Percentiles rank a stretch among this genome's conserved stretches.
These are phyloP conservation scores for Gossypium sturtianum DNA, from an alignment of 345 rosid genomes.

Conservation along the genomic window DNA sequence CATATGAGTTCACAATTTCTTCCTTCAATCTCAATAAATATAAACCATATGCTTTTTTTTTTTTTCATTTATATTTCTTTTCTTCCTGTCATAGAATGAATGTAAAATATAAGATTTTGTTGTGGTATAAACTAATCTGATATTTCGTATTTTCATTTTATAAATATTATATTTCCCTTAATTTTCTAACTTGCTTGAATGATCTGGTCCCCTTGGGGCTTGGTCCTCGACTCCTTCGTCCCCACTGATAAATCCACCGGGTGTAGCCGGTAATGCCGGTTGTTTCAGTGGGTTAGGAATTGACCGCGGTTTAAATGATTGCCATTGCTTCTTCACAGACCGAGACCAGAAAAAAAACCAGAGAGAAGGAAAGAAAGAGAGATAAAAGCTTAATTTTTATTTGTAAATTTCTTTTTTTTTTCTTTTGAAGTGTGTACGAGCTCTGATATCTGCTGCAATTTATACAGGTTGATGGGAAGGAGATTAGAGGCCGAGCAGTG, in stretches of 20 bases:
- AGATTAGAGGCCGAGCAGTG: background rate
- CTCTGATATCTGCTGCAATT: conserved; percentile 25
- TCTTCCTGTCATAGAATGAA: no score
- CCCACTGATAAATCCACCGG: conserved; percentile 17
- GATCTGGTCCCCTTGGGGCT: conserved; percentile 22
- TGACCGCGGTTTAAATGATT: conserved; percentile 76
- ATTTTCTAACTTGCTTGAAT: background rate
- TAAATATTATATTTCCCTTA: no score
- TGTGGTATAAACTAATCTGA: no score
- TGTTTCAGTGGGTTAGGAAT: conserved; percentile 44
- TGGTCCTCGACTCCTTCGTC: conserved; percentile 1
- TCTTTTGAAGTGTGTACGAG: conserved; percentile 15
- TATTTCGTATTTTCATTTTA: no score
- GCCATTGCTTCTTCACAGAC: conserved; percentile 31
- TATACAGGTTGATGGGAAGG: conserved; percentile 11
- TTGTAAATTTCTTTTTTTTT: background rate
- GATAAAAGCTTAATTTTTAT: conserved; percentile 14
- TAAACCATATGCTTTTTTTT: no score
- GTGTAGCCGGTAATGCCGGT: conserved; percentile 48
- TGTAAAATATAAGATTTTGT: no score
- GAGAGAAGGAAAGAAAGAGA: conserved; percentile 1
- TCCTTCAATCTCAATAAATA: no score
- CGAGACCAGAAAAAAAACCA: conserved; percentile 11
- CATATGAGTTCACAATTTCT: no score
- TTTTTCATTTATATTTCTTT: no score